A percentile compares a stretch with the other conserved stretches of the same genome.
phyloP scores from a whole-genome alignment of 805 yeast genomes.

The Candida quercuum region DNA sequence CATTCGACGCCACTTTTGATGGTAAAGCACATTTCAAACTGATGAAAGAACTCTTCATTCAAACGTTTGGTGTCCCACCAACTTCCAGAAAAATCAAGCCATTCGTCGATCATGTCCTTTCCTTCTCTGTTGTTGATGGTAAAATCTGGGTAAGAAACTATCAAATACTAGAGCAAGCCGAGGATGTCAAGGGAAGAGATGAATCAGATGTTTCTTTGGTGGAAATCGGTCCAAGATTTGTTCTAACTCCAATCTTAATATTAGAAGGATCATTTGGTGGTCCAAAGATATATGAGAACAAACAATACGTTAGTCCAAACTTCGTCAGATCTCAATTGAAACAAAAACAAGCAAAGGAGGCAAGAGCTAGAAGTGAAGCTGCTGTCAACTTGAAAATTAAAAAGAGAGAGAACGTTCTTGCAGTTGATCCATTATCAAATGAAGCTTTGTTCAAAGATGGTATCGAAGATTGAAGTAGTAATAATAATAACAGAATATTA shows the following conservation, averaged over 20 bases:
- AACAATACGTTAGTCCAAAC: conserved; percentile 95
- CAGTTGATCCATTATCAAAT: conserved; percentile 79
- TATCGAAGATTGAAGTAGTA: not conserved
- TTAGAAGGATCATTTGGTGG: conserved; percentile 98
- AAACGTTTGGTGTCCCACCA: conserved; percentile 94
- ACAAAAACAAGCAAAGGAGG: conserved; percentile 75
- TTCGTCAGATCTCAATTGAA: conserved; percentile 84
- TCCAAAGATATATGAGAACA: conserved; percentile 94
- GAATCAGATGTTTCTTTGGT: conserved; percentile 69
- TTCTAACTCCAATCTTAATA: conserved; percentile 83
- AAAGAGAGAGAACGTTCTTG: conserved; percentile 67
- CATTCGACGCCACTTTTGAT: conserved; percentile 81
- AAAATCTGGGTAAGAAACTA: conserved; percentile 95
- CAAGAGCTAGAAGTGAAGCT: conserved; percentile 72
- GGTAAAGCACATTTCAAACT: conserved; percentile 61
- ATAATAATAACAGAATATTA: too few relatives aligned
- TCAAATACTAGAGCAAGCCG: conserved; percentile 69
- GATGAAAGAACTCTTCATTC: conserved; percentile 77
- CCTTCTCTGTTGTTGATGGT: conserved; percentile 87
- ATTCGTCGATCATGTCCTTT: conserved; percentile 90
- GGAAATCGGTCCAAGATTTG: conserved; percentile 96
- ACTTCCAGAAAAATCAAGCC: conserved; percentile 89
- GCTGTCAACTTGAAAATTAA: conserved; percentile 71
- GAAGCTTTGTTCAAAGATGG: conserved; percentile 60
- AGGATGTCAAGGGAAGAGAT: conserved; percentile 47